Evolutionary conservation across 176 grass and related monocot species (phyloP).

Genomic region (Rhynchospora tenuis): DNA sequence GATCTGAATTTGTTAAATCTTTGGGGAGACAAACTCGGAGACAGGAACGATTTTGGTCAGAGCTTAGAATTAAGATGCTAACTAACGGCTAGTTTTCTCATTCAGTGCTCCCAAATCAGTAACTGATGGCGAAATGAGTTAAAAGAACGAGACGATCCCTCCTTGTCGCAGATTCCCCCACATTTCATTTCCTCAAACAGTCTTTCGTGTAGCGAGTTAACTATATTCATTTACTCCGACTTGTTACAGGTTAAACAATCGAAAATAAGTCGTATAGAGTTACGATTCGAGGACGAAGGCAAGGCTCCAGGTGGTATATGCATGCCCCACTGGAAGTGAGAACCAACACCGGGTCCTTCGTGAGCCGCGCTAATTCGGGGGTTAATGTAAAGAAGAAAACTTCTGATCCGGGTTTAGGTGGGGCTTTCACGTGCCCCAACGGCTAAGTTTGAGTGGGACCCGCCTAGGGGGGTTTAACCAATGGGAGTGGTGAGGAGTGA

Average conservation of each 20-base stretch:
- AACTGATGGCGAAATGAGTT: slow-evolving; percentile 4
- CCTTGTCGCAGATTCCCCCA: neutral
- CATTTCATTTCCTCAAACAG: neutral
- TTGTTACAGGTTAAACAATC: neutral
- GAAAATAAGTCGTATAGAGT: neutral
- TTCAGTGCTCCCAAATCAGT: slow-evolving; percentile 7
- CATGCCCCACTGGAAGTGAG: neutral
- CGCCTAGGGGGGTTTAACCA: neutral
- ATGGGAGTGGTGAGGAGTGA: neutral
- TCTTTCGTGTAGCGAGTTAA: neutral
- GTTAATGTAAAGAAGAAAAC: neutral
- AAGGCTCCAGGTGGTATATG: neutral
- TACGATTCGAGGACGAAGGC: neutral
- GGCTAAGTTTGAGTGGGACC: slow-evolving; percentile 11
- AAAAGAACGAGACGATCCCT: slow-evolving; percentile 2
- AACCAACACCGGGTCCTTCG: neutral
- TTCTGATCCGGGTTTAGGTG: neutral
- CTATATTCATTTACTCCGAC: neutral
- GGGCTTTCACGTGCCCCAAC: slow-evolving; percentile 2
- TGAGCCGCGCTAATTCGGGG: neutral
- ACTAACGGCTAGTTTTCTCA: slow-evolving; percentile 28
- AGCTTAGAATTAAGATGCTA: slow-evolving; percentile 5
- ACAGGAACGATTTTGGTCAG: slow-evolving; percentile 13
- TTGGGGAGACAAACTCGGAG: slow-evolving; percentile 23
- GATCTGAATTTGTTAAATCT: slow-evolving; percentile 13